Conservation (phyloP, 129 eudicot species). For the Lactuca sativa region DNA sequence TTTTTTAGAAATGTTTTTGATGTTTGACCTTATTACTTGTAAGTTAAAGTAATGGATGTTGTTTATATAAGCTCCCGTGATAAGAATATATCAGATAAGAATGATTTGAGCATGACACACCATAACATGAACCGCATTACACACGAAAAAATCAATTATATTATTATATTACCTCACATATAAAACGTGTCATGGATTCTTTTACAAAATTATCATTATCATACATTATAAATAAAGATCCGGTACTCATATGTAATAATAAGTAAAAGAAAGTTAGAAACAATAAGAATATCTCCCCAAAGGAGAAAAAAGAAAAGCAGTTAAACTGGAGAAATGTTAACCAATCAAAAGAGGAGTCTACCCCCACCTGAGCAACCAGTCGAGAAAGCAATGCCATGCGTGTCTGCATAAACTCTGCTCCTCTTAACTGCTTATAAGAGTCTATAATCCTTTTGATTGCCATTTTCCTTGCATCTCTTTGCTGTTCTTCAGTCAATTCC, state of each 20-base stretch:
- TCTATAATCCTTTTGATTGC: constrained; percentile 69
- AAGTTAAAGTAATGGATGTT: background rate
- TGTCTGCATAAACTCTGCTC: constrained; percentile 52
- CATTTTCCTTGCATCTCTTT: constrained; percentile 41
- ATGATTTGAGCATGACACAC: constrained; percentile 17
- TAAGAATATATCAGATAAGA: constrained; percentile 8
- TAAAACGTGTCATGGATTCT: constrained; percentile 26
- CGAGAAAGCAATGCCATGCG: constrained; percentile 82
- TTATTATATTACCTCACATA: constrained; percentile 6
- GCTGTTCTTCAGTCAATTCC: constrained; percentile 62
- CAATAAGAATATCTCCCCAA: constrained; percentile 26
- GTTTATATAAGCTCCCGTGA: constrained; percentile 11
- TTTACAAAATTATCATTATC: constrained; percentile 34
- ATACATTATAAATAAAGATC: constrained; percentile 23
- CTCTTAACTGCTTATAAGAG: constrained; percentile 54
- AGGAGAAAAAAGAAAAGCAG: constrained; percentile 29
- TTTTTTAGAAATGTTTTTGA: background rate
- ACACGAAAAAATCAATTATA: constrained; percentile 7
- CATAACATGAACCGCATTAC: constrained; percentile 15
- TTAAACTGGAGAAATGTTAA: constrained; percentile 33
- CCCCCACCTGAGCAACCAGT: constrained; percentile 93
- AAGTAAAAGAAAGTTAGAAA: constrained; percentile 30
- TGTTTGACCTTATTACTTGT: background rate
- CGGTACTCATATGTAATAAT: constrained; percentile 22
- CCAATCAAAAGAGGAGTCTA: constrained; percentile 30